phyloP scores from a whole-genome alignment of 2,329 filamentous ascomycete species.

The Microdochium bolleyi region DNA sequence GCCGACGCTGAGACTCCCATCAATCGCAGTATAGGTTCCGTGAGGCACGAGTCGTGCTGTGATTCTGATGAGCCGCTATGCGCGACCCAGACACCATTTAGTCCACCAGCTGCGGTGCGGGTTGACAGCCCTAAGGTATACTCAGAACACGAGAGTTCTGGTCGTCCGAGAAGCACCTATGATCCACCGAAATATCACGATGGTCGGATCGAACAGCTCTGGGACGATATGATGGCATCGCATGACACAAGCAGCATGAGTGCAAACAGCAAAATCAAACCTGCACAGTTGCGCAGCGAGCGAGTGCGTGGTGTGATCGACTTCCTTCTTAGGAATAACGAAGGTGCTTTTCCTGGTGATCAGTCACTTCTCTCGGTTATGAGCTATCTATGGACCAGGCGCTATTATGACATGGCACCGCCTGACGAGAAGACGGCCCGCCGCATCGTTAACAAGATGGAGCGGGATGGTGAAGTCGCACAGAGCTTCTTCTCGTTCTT shows the following conservation, averaged over 20 bases:
- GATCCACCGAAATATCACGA: background rate
- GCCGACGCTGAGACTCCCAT: too few relatives aligned
- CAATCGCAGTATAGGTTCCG: too few relatives aligned
- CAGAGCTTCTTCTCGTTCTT: conserved; percentile 19
- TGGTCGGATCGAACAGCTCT: background rate
- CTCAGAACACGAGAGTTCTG: too few relatives aligned
- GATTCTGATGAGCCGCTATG: too few relatives aligned
- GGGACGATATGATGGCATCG: background rate
- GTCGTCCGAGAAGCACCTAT: background rate
- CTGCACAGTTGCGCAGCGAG: conserved; percentile 16
- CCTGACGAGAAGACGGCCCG: conserved; percentile 21
- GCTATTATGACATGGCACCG: conserved; percentile 27
- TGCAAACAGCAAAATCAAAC: background rate
- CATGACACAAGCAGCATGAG: background rate
- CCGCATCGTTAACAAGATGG: conserved; percentile 17
- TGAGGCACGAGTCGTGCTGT: too few relatives aligned
- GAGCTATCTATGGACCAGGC: conserved; percentile 33
- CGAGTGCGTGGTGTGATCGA: conserved; percentile 30
- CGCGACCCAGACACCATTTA: too few relatives aligned
- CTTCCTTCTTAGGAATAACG: conserved; percentile 29
- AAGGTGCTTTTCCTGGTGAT: conserved; percentile 43
- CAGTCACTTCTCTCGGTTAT: conserved; percentile 40
- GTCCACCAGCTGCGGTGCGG: too few relatives aligned
- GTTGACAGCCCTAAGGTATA: too few relatives aligned
- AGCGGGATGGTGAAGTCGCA: conserved; percentile 10